Percentiles rank a stretch among this genome's conserved stretches.
Evolutionary conservation across 2,329 filamentous ascomycete species (phyloP).

Genomic region (Phyllosticta paracitricarpa): DNA sequence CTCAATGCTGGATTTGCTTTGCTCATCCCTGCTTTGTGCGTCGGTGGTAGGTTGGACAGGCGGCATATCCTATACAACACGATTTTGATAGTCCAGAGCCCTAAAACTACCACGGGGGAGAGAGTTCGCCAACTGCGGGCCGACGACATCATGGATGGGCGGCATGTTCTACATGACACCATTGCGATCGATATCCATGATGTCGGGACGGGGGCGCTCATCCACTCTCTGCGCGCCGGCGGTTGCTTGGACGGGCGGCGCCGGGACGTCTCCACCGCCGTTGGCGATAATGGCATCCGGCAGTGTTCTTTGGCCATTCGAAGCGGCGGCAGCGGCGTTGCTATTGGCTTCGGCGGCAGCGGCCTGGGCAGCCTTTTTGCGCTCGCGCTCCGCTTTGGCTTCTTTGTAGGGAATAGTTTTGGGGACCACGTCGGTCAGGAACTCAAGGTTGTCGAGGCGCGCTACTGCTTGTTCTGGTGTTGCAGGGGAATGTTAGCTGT

Average conservation of each 20-base stretch:
- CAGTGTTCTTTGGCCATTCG: slow-evolving; percentile 6
- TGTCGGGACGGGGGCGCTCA: not conserved
- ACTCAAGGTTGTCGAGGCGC: slow-evolving; percentile 88
- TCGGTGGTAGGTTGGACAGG: no score
- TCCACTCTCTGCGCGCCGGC: not conserved
- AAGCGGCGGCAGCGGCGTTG: not conserved
- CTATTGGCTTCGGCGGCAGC: not conserved
- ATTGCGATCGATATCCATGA: slow-evolving; percentile 7
- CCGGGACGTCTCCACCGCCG: not conserved
- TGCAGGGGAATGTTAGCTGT: slow-evolving; percentile 4
- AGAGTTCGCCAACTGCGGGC: no score
- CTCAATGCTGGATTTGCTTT: no score
- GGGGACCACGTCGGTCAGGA: slow-evolving; percentile 82
- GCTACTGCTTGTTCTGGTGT: slow-evolving; percentile 67
- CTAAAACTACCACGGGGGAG: no score
- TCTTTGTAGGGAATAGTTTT: slow-evolving; percentile 73
- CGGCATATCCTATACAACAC: no score
- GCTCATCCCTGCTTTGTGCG: no score
- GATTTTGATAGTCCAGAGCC: no score
- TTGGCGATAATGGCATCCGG: not conserved
- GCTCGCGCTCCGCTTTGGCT: slow-evolving; percentile 54
- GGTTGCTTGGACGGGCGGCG: not conserved
- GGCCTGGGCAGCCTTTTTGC: slow-evolving; percentile 16
- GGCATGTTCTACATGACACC: not conserved
- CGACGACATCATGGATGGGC: no score